Base-by-base conservation (phyloP, 1,139 yeast species). In the Suhomyces yuchorum region DNA sequence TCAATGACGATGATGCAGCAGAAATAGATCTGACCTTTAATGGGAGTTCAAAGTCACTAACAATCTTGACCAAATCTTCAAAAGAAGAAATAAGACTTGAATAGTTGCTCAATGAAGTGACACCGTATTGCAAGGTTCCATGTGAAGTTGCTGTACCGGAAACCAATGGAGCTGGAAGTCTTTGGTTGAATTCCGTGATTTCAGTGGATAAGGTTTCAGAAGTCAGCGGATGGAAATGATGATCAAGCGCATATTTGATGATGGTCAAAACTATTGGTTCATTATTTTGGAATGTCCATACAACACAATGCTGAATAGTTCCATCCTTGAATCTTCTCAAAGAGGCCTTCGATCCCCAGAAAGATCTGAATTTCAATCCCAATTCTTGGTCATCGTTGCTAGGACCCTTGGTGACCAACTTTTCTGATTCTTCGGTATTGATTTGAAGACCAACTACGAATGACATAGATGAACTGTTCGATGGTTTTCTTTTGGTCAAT, bases 261-360 rank as follows among this genome's bases (percentile, higher is more conserved):
- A 92, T 87, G 20, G 85, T 73, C 12, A 82, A 65, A n/a, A 84
- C 82, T 18, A 90, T 75, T 1, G 95, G 87, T 48, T 82, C 85
- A 37, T 75, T 71, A 24, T 78, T 70, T n/a, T 81, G 75, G 8
- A 78, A 72, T 19, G 63, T 57, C 98, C 98, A 93, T 30, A 90
- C 85, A 46, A 93, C 96, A 66, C 96, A 87, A 66, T 93, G 95
- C 53, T 82, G 84, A 52, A 95, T 90, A 3, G 85, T 75, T 28
- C 98, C 98, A 65, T 92, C 96, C 62, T 85, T 86, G 70, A 92
- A 95, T 63, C 96, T 81, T 71, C 99, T 82, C 51, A 93, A 75
- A 14, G 96, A 90, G 0, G 96, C 84, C 57, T 81, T 85, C 12
- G 79, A 63, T 3, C 98, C 98, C 99, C 99, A 95, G 62, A 93